Conservation (phyloP, 192 early-diverging fungal species). For the Gamsiella multidivaricata region DNA sequence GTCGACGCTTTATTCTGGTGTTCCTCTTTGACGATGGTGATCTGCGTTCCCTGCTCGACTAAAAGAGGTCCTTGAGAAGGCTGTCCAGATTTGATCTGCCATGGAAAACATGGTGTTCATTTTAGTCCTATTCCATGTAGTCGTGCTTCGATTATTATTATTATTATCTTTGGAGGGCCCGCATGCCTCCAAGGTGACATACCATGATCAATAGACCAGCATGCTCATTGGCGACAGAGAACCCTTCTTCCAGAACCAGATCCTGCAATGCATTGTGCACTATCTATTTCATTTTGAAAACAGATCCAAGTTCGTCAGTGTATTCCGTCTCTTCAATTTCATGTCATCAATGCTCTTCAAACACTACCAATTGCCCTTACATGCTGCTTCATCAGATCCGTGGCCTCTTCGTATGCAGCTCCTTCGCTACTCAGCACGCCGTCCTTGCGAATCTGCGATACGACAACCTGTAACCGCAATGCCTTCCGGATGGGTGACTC, state of each 20-base stretch:
- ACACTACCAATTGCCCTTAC: conserved; percentile 1
- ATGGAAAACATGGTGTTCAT: not conserved
- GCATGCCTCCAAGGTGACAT: too few relatives aligned
- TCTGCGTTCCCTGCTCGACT: conserved; percentile 21
- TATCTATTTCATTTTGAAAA: too few relatives aligned
- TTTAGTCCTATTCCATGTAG: too few relatives aligned
- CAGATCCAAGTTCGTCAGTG: too few relatives aligned
- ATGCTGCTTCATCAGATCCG: conserved; percentile 27
- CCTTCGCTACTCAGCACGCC: conserved; percentile 1
- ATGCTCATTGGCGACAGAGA: conserved; percentile 11
- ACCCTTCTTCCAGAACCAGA: conserved; percentile 14
- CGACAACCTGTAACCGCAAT: conserved; percentile 1
- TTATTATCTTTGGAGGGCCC: too few relatives aligned
- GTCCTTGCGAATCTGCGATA: not conserved
- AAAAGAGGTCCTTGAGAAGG: conserved; percentile 14
- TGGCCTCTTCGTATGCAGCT: conserved; percentile 21
- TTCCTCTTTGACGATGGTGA: conserved; percentile 16
- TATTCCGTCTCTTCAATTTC: not conserved
- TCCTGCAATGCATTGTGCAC: conserved; percentile 22
- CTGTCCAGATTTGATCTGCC: conserved; percentile 4
- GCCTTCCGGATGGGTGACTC: conserved; percentile 8
- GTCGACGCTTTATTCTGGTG: not conserved
- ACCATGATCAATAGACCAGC: conserved; percentile 33
- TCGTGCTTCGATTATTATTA: too few relatives aligned
- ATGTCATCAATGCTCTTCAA: not conserved